These are phyloP conservation scores for Colletotrichum sp. DNA, from an alignment of 2,329 filamentous ascomycete species.

Conservation along the genomic window DNA sequence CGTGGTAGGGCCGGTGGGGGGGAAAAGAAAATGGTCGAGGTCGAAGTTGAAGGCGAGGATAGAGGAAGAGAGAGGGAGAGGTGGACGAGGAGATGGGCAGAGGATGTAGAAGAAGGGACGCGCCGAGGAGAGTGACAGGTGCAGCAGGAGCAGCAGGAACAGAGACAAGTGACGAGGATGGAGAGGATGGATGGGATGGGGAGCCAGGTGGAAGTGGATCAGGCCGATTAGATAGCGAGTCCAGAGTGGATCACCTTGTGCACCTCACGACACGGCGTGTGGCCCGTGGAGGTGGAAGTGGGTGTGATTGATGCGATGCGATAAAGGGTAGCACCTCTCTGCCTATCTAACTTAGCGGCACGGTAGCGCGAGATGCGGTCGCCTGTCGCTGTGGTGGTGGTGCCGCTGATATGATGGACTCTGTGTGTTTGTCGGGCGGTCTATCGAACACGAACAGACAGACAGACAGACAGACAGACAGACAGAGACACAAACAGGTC, in stretches of 20 bases:
- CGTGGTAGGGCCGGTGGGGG: background rate
- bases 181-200: background rate
- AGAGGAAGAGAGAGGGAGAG: background rate
- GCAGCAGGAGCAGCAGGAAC: background rate
- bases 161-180: constrained; percentile 19
- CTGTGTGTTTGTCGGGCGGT: background rate
- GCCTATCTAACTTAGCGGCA: background rate
- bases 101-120: constrained; percentile 19
- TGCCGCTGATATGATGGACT: background rate
- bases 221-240: constrained; percentile 16
- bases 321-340: constrained; percentile 18
- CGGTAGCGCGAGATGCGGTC: background rate
- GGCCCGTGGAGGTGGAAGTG: background rate
- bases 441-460: background rate
- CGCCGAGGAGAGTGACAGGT: constrained; percentile 15
- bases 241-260: background rate
- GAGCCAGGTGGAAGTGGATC: background rate
- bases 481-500: background rate
- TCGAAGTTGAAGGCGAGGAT: constrained; percentile 1
- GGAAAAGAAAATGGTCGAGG: background rate
- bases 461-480: background rate
- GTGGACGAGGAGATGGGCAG: constrained; percentile 8
- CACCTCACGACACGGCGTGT: background rate
- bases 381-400: background rate
- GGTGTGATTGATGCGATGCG: constrained; percentile 5